Evolutionary conservation across 23 red algal species (phyloP).

Genomic region (Gracilariopsis chorda): DNA sequence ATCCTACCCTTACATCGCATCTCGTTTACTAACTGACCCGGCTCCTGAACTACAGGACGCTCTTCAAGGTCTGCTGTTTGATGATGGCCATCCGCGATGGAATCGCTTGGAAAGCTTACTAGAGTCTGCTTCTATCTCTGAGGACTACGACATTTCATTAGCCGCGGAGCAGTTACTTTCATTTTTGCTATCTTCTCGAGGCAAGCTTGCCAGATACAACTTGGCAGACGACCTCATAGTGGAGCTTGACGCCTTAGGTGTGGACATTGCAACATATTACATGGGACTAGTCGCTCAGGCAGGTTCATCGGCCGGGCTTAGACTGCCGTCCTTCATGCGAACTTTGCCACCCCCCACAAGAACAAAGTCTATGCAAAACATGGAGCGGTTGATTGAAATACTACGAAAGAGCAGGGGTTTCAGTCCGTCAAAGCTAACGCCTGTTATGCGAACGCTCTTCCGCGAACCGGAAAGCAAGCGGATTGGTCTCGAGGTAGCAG

Average conservation of each 20-base stretch:
- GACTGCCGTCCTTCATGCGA: slow-evolving; percentile 29
- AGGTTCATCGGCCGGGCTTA: slow-evolving; percentile 44
- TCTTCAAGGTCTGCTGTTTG: slow-evolving; percentile 87
- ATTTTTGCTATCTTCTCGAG: slow-evolving; percentile 76
- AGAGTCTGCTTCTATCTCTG: slow-evolving; percentile 78
- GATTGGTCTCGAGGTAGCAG: slow-evolving; percentile 55
- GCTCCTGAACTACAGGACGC: slow-evolving; percentile 93
- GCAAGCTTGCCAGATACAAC: slow-evolving; percentile 68
- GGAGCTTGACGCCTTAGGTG: slow-evolving; percentile 77
- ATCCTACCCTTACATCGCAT: slow-evolving; percentile 97
- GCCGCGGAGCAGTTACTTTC: slow-evolving; percentile 76
- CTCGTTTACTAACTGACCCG: slow-evolving; percentile 90
- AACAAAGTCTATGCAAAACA: slow-evolving; percentile 41
- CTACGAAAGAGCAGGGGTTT: slow-evolving; percentile 48
- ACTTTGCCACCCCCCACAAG: slow-evolving; percentile 31
- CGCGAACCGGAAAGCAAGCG: slow-evolving; percentile 70
- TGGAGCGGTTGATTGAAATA: slow-evolving; percentile 21
- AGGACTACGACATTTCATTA: slow-evolving; percentile 85
- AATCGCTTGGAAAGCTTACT: slow-evolving; percentile 88
- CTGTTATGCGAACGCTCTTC: slow-evolving; percentile 41
- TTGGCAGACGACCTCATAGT: slow-evolving; percentile 81
- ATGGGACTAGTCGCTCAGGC: slow-evolving; percentile 25
- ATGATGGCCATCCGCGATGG: slow-evolving; percentile 82
- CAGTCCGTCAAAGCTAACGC: slow-evolving; percentile 41
- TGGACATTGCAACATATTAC: slow-evolving; percentile 75